Percentiles rank a stretch among this genome's conserved stretches.
Conservation (phyloP, 2,329 filamentous ascomycete species). For the Alternaria tenuissima region DNA sequence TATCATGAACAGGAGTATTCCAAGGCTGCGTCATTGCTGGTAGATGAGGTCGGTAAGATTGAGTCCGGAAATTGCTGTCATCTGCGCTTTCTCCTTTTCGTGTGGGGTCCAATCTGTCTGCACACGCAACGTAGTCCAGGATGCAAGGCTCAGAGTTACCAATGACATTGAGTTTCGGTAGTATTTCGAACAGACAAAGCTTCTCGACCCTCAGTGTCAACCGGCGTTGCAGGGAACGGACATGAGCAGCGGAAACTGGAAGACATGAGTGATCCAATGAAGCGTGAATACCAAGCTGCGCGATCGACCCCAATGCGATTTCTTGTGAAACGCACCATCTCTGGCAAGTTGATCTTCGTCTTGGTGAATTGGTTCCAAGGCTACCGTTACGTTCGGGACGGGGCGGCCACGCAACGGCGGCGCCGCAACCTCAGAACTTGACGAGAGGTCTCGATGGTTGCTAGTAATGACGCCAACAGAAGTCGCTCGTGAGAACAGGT, state of each 20-base stretch:
- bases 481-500: not conserved
- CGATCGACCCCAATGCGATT: not conserved
- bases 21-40: not conserved
- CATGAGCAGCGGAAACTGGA: constrained; percentile 7
- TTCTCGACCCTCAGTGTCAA: not conserved
- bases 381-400: not conserved
- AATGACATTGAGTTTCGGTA: not conserved
- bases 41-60: not conserved
- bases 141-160: not conserved
- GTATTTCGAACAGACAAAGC: constrained; percentile 1
- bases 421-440: not conserved
- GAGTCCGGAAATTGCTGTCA: not conserved
- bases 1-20: not conserved
- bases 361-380: not conserved
- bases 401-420: constrained; percentile 5
- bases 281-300: not conserved
- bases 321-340: constrained; percentile 5
- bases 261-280: not conserved
- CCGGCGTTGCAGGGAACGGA: constrained; percentile 12
- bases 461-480: not conserved
- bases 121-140: not conserved
- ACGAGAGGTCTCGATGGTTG: not conserved
- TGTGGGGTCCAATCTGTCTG: not conserved
- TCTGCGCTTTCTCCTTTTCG: not conserved
- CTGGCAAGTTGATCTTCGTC: not conserved